These are phyloP conservation scores for Lachnellula cervina DNA, from an alignment of 2,329 filamentous ascomycete genomes.

Conservation along the genomic window DNA sequence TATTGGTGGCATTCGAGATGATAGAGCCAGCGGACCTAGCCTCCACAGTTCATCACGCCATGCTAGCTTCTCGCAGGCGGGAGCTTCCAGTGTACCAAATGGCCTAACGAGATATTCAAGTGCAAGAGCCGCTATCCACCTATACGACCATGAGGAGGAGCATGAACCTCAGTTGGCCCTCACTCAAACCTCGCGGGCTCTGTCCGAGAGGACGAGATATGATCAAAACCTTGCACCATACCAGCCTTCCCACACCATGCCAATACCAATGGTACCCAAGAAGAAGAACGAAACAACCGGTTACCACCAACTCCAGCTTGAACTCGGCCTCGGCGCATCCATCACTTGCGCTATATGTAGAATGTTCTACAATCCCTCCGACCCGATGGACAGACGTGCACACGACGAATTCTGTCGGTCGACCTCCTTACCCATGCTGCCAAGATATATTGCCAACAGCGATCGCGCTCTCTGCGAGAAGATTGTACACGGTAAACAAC, in stretches of 20 bases:
- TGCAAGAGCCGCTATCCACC: background rate
- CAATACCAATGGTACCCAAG: background rate
- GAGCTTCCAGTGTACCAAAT: background rate
- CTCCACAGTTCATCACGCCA: background rate
- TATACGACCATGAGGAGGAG: background rate
- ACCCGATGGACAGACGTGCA: slow-evolving; percentile 3
- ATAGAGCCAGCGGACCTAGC: background rate
- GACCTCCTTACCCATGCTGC: background rate
- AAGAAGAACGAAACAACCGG: background rate
- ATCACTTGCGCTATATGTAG: slow-evolving; percentile 13
- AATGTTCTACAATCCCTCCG: slow-evolving; percentile 15
- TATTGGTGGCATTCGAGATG: background rate
- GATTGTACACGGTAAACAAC: background rate
- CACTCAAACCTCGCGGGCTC: background rate
- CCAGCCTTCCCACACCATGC: background rate
- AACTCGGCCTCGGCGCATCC: slow-evolving; percentile 11
- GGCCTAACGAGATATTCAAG: background rate
- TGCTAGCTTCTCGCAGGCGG: background rate
- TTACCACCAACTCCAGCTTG: slow-evolving; percentile 6
- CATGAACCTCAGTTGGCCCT: background rate
- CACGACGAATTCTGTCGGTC: slow-evolving; percentile 8
- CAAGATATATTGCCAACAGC: background rate
- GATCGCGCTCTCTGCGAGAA: slow-evolving; percentile 2
- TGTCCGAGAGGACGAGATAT: too few relatives aligned
- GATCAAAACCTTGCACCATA: background rate